Evolutionary conservation across 257 asterid genomes (phyloP).

Genomic region (Cruciata laevipes): DNA sequence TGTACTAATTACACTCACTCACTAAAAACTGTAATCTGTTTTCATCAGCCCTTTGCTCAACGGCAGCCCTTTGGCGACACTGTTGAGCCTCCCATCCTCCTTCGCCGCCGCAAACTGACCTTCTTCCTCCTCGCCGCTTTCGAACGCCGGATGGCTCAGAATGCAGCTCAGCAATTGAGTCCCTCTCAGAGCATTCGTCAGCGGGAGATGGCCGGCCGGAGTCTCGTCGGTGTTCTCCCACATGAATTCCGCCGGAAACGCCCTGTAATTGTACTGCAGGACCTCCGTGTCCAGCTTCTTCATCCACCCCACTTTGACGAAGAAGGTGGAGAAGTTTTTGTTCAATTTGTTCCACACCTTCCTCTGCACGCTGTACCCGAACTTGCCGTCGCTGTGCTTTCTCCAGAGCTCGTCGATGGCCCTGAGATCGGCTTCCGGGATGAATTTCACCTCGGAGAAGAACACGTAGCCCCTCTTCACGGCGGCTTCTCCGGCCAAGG

Average conservation of each 20-base stretch:
- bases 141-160: constrained; percentile 62
- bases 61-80: constrained; percentile 13
- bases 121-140: constrained; percentile 27
- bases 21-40: constrained; percentile 45
- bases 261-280: constrained; percentile 65
- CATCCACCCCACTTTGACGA: constrained; percentile 80
- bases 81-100: constrained; percentile 11
- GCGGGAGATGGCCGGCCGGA: constrained; percentile 79
- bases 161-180: constrained; percentile 56
- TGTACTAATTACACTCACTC: not conserved
- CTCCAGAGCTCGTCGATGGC: constrained; percentile 73
- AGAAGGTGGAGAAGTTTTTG: constrained; percentile 56
- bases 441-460: constrained; percentile 91
- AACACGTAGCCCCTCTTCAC: constrained; percentile 73
- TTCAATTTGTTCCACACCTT: constrained; percentile 52
- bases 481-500: constrained; percentile 82
- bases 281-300: constrained; percentile 69
- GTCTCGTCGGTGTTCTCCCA: constrained; percentile 61
- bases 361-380: constrained; percentile 82
- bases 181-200: constrained; percentile 85
- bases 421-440: constrained; percentile 38
- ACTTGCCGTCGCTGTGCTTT: constrained; percentile 42
- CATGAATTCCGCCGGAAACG: constrained; percentile 67
- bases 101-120: constrained; percentile 12
- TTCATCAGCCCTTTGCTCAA: constrained; percentile 30